These are phyloP conservation scores for Pisolithus thermaeus DNA, from an alignment of 1,284 basidiomycete genomes.

Conservation along the genomic window DNA sequence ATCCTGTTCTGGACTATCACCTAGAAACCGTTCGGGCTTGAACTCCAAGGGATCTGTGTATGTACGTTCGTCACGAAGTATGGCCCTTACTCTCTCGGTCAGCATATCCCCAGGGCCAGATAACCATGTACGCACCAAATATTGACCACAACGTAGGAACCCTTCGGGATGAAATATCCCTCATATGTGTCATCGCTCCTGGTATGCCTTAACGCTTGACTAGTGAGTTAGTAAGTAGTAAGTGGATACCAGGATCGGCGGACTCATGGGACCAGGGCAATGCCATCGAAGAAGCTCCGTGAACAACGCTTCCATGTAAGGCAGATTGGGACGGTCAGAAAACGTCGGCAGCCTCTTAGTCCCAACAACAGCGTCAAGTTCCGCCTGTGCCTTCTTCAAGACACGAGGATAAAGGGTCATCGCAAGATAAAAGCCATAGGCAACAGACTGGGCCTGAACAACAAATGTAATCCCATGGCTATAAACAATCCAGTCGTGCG, in stretches of 20 bases:
- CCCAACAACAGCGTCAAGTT: slow-evolving; percentile 53
- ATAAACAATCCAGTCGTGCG: background rate
- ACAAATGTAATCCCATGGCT: background rate
- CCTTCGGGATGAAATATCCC: slow-evolving; percentile 17
- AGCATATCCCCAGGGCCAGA: background rate
- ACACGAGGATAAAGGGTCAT: slow-evolving; percentile 20
- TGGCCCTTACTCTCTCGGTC: background rate
- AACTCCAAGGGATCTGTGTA: slow-evolving; percentile 10
- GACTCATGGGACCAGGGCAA: slow-evolving; percentile 43
- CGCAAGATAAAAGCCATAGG: slow-evolving; percentile 14
- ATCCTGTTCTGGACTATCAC: slow-evolving; percentile 37
- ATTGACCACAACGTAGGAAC: slow-evolving; percentile 15
- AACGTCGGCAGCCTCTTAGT: slow-evolving; percentile 31
- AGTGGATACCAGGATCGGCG: slow-evolving; percentile 5
- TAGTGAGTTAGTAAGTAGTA: background rate
- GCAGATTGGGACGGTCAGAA: slow-evolving; percentile 20
- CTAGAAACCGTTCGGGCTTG: slow-evolving; percentile 18
- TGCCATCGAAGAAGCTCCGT: slow-evolving; percentile 60
- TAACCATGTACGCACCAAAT: slow-evolving; percentile 12
- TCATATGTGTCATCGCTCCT: slow-evolving; percentile 38
- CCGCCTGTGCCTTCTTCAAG: slow-evolving; percentile 45
- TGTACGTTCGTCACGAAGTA: background rate
- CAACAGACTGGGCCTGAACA: slow-evolving; percentile 8
- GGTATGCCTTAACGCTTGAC: slow-evolving; percentile 37
- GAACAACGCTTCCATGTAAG: slow-evolving; percentile 22